phyloP scores from a whole-genome alignment of 345 rosid species.

The Lepidium africanum region DNA sequence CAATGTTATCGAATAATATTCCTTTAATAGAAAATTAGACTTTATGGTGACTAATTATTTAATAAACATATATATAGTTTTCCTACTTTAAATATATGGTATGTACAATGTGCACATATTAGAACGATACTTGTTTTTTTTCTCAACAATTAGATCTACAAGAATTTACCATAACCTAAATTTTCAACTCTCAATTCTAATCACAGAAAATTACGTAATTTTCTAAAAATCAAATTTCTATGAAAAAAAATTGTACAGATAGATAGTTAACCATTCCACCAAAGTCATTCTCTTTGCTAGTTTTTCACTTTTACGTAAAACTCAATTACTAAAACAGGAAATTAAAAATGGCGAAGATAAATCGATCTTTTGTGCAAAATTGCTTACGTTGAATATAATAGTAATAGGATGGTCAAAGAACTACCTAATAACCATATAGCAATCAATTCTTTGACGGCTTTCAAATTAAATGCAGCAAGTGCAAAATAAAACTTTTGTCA shows the following conservation, averaged over 20 bases:
- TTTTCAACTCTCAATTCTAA: too few relatives aligned
- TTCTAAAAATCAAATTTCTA: too few relatives aligned
- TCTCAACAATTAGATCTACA: too few relatives aligned
- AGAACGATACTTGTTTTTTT: too few relatives aligned
- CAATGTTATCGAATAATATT: background rate
- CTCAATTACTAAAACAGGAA: background rate
- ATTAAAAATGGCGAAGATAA: background rate
- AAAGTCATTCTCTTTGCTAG: too few relatives aligned
- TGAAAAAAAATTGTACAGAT: too few relatives aligned
- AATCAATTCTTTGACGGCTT: conserved; percentile 11
- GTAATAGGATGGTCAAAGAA: conserved; percentile 1
- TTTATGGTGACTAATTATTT: background rate
- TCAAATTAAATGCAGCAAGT: conserved; percentile 9
- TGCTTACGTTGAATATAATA: background rate
- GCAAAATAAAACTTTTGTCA: background rate
- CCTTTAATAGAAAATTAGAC: background rate
- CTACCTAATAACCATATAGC: conserved; percentile 15
- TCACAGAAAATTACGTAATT: too few relatives aligned
- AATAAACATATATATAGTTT: background rate
- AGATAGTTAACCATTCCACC: too few relatives aligned
- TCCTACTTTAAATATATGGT: background rate
- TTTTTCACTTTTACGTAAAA: background rate
- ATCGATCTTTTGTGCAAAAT: background rate
- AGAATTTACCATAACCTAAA: too few relatives aligned
- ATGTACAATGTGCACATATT: background rate